Evolutionary conservation across 192 early-diverging fungal species (phyloP), one percentile per base, ranked within the genome.

Genomic region (Rhizophagus clarus): DNA sequence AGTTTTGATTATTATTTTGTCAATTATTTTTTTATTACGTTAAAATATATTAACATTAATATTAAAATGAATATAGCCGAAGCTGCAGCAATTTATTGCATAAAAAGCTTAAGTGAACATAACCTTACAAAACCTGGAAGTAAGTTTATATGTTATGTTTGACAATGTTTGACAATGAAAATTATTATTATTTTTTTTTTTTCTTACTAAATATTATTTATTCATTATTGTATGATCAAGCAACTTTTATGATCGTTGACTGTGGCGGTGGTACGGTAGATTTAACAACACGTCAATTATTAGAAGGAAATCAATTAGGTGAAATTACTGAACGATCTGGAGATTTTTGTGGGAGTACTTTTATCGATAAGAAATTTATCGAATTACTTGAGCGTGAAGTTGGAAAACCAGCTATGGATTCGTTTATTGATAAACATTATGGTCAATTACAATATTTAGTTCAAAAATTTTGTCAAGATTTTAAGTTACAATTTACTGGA

Each of bases 241-340:
- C 86, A 28, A 83, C 85, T 8, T 90, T 88, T 61, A 88, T 90
- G 87, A 87, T 90, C 60, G 87, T 86, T 75, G 88, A 89, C 81
- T 87, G 85, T n/a, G 88, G 88, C 74, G 88, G 88, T 61, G 88
- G 88, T 62, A 89, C 88, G 1, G 88, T 89, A 0, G 88, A 89
- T 85, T 80, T 88, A 76, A 89, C 77, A 87, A 82, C 74, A 72
- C 47, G 22, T 14, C 26, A 20, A n/a, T 73, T 47, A n/a, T 73
- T 73, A 10, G 14, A 24, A 42, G 42, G 22, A 2, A 32, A 45
- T 3, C 11, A 56, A 73, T 56, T 73, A 31, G 32, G 45, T 29
- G 72, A 73, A 73, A 26, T 26, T 9, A 73, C 32, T 28, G 72
- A 73, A 45, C 22, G 45, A 47, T 5, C 26, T 5, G 72, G 72